These are phyloP conservation scores for Solanum virginianum DNA, from an alignment of 257 asterid species.

Conservation along the genomic window DNA sequence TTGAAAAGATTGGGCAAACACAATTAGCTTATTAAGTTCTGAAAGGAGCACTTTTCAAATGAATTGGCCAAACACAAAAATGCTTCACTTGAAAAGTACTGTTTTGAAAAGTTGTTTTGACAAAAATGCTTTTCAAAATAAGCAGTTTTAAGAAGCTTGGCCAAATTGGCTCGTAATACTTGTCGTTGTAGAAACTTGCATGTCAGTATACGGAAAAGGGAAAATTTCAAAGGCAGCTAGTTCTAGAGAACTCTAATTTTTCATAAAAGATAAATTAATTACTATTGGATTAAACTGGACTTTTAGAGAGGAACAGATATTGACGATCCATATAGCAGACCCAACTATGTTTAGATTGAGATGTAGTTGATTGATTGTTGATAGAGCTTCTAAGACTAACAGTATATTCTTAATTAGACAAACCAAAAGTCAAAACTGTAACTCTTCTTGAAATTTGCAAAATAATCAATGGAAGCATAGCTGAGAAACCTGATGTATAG, in stretches of 20 bases:
- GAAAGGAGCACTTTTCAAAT: not conserved
- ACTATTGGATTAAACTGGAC: not conserved
- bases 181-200: not conserved
- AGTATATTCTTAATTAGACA: not conserved
- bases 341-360: not conserved
- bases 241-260: not conserved
- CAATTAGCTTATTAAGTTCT: not conserved
- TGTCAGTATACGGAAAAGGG: not conserved
- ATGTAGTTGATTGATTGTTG: not conserved
- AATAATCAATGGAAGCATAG: not conserved
- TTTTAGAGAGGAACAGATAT: not conserved
- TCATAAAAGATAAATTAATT: not conserved
- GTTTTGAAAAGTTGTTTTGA: not conserved
- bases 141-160: not conserved
- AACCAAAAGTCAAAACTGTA: not conserved
- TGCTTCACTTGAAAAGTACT: not conserved
- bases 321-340: not conserved
- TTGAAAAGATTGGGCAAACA: not conserved
- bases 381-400: not conserved
- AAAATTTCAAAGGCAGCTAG: not conserved
- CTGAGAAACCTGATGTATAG: not conserved
- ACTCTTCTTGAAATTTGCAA: not conserved
- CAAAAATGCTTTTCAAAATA: not conserved
- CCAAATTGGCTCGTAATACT: not conserved
- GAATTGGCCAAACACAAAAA: not conserved